These are phyloP conservation scores for Tolypocladium capitatum DNA, from an alignment of 2,329 filamentous ascomycete species.

Conservation along the genomic window DNA sequence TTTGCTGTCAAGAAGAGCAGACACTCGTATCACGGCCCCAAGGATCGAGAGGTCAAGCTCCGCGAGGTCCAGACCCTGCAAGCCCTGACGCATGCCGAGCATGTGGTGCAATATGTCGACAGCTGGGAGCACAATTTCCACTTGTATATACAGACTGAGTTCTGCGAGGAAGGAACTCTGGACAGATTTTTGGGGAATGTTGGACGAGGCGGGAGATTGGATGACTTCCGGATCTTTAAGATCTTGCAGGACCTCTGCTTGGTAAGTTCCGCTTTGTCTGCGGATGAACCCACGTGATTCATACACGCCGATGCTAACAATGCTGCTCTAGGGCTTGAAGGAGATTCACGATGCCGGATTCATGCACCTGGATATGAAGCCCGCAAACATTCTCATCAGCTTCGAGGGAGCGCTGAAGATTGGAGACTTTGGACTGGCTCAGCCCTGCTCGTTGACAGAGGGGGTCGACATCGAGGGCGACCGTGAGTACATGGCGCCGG, in stretches of 20 bases:
- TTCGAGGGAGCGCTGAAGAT: conserved; percentile 76
- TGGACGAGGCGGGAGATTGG: conserved; percentile 72
- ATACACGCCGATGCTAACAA: conserved; percentile 2
- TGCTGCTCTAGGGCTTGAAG: conserved; percentile 56
- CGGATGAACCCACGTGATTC: too few species aligned
- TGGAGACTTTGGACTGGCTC: conserved; percentile 74
- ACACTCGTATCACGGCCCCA: conserved; percentile 61
- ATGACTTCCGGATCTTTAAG: conserved; percentile 99
- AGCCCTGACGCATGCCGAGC: conserved; percentile 65
- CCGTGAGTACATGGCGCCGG: conserved; percentile 88
- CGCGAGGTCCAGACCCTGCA: conserved; percentile 72
- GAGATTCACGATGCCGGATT: conserved; percentile 83
- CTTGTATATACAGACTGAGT: conserved; percentile 96
- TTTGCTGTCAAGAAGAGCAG: conserved; percentile 93
- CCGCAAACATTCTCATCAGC: conserved; percentile 70
- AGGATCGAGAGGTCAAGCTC: conserved; percentile 71
- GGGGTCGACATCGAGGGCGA: conserved; percentile 86
- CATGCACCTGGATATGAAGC: conserved; percentile 75
- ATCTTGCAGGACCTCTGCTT: conserved; percentile 75
- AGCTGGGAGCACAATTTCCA: conserved; percentile 78
- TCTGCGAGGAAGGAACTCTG: conserved; percentile 85
- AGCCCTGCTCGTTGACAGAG: conserved; percentile 59
- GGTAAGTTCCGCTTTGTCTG: conserved; percentile 38
- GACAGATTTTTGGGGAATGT: conserved; percentile 74
- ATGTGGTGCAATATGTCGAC: conserved; percentile 72